Evolutionary conservation across 1,284 basidiomycete species (phyloP), one percentile per base, ranked within the genome.

Genomic region (Porogramme epimiltina): DNA sequence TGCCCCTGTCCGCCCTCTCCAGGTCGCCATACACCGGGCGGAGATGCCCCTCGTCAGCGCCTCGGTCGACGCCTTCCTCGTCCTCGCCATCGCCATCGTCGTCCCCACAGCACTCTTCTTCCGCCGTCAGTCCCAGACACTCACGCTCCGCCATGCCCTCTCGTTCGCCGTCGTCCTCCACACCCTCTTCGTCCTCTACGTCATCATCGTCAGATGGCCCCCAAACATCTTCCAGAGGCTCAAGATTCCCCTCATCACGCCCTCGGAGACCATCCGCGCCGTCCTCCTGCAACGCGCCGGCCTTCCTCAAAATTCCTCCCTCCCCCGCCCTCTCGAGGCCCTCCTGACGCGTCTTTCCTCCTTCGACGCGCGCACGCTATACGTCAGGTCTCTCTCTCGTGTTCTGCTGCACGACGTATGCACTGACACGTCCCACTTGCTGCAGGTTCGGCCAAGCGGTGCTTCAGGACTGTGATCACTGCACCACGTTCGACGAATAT

Each of bases 221-320:
- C 73, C 75, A 28, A 90, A 90, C 62, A 60, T 91, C 25, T 91
- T 89, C 65, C 71, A 70, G 23, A 62, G 70, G 2, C 70, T 89
- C 18, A 62, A 70, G 4, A 65, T 89, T 43, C 80, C 85, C 0
- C 59, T 87, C 44, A 82, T 75, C 50, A 73, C 75, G 3, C 74
- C 84, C 0, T 71, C 78, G 22, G 80, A 85, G 24, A 59, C 61
- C 10, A 76, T 91, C 43, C 79, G 77, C 22, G 68, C 70, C 4
- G 52, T 76, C 5, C 63, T 89, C 22, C 56, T 78, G 1, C 64
- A 67, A 46, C 64, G 61, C 10, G 72, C 76, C 15, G 71, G 70
- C 57, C 43, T 68, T 20, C 45, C 58, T 10, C 42, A 59, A 16
- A 56, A 67, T 41, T 63, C 63, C 3, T 52, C 65, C 34, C 70